phyloP scores from a whole-genome alignment of 2,329 filamentous ascomycete species.

The Pochonia chlamydosporia region DNA sequence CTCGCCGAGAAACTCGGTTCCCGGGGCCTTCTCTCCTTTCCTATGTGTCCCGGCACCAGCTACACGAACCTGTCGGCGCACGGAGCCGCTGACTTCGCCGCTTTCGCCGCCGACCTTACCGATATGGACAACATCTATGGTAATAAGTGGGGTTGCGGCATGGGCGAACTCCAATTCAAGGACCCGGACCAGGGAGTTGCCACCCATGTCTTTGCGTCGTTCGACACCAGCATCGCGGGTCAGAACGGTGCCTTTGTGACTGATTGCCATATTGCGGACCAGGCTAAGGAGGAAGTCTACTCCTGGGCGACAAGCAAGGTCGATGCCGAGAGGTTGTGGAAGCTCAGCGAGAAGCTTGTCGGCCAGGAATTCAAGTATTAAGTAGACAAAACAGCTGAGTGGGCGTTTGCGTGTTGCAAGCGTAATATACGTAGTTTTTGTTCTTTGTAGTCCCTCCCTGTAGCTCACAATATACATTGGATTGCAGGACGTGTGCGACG shows the following conservation, averaged over 20 bases:
- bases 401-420: too few species aligned
- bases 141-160: too few species aligned
- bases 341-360: constrained; percentile 39
- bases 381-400: too few species aligned
- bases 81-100: too few species aligned
- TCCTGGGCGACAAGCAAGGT: constrained; percentile 24
- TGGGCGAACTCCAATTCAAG: constrained; percentile 11
- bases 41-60: constrained; percentile 28
- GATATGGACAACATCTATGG: too few species aligned
- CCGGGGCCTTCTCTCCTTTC: constrained; percentile 24
- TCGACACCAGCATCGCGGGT: constrained; percentile 22
- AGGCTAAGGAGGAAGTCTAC: constrained; percentile 20
- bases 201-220: constrained; percentile 30
- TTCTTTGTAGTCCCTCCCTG: too few species aligned
- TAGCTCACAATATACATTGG: too few species aligned
- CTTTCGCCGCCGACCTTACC: too few species aligned
- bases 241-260: constrained; percentile 27
- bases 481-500: too few species aligned
- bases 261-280: constrained; percentile 25
- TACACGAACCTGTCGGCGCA: constrained; percentile 16
- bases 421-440: too few species aligned
- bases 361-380: constrained; percentile 31
- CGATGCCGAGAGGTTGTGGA: constrained; percentile 39
- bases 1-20: constrained; percentile 25
- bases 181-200: constrained; percentile 23